Base-by-base conservation (phyloP, 768 basidiomycete genomes). In the Postia placenta region DNA sequence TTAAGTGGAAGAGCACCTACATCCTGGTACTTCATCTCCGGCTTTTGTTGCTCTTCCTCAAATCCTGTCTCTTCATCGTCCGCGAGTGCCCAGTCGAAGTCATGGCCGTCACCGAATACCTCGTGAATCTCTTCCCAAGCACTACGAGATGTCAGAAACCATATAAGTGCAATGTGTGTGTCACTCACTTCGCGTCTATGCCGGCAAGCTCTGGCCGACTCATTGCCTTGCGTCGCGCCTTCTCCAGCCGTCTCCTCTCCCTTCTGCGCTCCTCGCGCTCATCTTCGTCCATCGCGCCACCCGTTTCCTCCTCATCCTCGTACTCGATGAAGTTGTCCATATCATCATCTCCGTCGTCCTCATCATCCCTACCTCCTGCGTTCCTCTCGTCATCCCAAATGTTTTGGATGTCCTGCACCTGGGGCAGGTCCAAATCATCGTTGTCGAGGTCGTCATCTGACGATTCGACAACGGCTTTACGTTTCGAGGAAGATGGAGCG, bases 111-210 rank as follows among this genome's bases (percentile, higher is more conserved):
- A 27, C 96, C 96, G 56, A 99, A 99, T 1, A 98, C 91, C 50
- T 92, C 94, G 53, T 88, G 85, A 23, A 98, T 87, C 68, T 97
- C 96, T 41, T 89, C 86, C 92, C 92, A 96, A 23, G 92, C 86
- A 60, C 92, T 95, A 56, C 4, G 42, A 33, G 30, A 33, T 7
- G 15, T 33, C 9, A 33, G 30, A 15, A 33, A 33, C 9, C 15
- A 15, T 15, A 33, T 33, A 15, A 33, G 15, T 33, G 30, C 30
- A 33, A 33, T 11, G 23, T 38, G 12, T 11, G 6, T n/a, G 24
- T 15, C 30, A 76, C 88, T 68, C 63, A 90, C 92, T 76, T 84
- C 37, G 86, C 85, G 59, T 90, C 90, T 56, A 90, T 91, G 48
- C 83, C 93, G 52, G 79, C 80, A 56, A 83, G 72, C 62, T 83